Evolutionary conservation across 2,329 filamentous ascomycete species (phyloP).

Genomic region (Lojkania enalia): DNA sequence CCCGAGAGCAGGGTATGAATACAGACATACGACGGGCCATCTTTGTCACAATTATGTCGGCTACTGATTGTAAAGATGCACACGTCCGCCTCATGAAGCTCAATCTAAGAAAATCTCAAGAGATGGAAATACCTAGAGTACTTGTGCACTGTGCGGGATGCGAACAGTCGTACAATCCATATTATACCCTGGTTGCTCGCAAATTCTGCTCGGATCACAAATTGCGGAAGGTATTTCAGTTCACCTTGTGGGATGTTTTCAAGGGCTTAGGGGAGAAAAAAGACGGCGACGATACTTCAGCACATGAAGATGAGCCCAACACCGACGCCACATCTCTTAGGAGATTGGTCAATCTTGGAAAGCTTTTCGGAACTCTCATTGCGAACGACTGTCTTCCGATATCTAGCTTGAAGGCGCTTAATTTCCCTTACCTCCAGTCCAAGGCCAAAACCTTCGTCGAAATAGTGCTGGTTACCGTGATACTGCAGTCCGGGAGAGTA

Average conservation of each 20-base stretch:
- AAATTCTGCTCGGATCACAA: conserved; percentile 75
- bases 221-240: conserved; percentile 83
- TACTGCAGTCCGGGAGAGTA: conserved; percentile 66
- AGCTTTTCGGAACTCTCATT: conserved; percentile 66
- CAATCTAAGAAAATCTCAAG: conserved; percentile 80
- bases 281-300: conserved; percentile 54
- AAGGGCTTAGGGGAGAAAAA: conserved; percentile 80
- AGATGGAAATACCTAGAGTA: conserved; percentile 84
- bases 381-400: conserved; percentile 62
- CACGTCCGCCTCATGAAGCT: conserved; percentile 79
- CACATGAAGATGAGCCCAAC: conserved; percentile 57
- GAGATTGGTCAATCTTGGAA: conserved; percentile 68
- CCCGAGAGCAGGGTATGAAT: conserved; percentile 80
- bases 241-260: conserved; percentile 84
- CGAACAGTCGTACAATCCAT: conserved; percentile 86
- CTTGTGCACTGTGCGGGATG: conserved; percentile 84
- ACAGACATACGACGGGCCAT: conserved; percentile 87
- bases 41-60: conserved; percentile 87
- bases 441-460: conserved; percentile 81
- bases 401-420: conserved; percentile 68
- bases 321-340: conserved; percentile 55
- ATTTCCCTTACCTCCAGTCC: conserved; percentile 74
- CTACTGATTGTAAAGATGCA: conserved; percentile 81
- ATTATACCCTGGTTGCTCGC: conserved; percentile 84
- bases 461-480: conserved; percentile 73